A percentile compares a stretch with the other conserved stretches of the same genome.
These are phyloP conservation scores for Talaromyces pinophilus DNA, from an alignment of 2,329 filamentous ascomycete genomes.

Conservation along the genomic window DNA sequence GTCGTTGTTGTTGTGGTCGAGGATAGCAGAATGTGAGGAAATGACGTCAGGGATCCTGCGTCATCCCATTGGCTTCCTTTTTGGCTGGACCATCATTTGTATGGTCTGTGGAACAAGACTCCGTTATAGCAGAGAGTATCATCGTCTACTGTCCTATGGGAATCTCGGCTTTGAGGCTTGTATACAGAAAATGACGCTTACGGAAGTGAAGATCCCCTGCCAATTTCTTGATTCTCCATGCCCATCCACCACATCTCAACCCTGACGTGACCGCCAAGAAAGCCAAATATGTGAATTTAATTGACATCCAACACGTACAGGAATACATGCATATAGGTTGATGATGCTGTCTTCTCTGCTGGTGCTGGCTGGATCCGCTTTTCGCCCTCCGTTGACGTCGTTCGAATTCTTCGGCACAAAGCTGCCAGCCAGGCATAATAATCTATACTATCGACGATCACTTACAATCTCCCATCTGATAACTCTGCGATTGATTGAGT, in stretches of 20 bases:
- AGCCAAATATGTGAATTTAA: neutral
- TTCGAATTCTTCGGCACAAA: neutral
- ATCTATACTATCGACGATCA: neutral
- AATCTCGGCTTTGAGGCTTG: neutral
- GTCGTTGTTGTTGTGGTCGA: neutral
- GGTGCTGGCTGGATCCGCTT: neutral
- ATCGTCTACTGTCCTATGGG: neutral
- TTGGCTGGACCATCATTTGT: neutral
- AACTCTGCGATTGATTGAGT: neutral
- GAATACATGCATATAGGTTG: neutral
- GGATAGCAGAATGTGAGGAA: neutral
- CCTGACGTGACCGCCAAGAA: neutral
- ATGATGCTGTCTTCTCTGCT: neutral
- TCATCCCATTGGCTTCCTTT: neutral
- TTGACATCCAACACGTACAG: neutral
- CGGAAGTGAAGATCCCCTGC: neutral
- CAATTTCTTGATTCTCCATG: neutral
- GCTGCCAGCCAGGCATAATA: neutral
- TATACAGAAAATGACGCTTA: neutral
- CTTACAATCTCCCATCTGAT: neutral
- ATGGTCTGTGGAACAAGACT: neutral
- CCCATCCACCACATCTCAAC: neutral
- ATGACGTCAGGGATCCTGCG: constrained; percentile 9
- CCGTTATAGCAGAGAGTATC: neutral
- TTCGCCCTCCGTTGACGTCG: neutral